Evolutionary conservation across 225 moss, liverwort and hornwort species (phyloP).

Genomic region (Pseudoscleropodium purum): DNA sequence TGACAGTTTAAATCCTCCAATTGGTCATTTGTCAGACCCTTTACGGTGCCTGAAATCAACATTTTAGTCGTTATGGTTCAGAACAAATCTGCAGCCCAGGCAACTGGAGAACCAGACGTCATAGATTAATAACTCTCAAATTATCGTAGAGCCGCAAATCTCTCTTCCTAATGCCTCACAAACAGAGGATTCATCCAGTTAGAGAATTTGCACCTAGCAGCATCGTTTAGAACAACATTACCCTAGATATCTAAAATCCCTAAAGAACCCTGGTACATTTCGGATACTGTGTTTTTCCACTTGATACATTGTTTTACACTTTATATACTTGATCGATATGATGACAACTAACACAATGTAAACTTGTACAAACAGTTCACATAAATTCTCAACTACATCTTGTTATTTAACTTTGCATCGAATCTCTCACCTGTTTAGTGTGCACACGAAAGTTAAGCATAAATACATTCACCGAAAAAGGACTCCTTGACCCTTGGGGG

Average conservation of each 20-base stretch:
- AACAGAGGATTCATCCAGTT: background rate
- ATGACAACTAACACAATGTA: background rate
- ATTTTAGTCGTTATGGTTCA: background rate
- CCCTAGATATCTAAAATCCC: background rate
- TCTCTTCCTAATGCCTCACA: background rate
- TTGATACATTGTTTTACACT: no score
- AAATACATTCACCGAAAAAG: background rate
- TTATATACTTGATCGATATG: background rate
- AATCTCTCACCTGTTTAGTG: background rate
- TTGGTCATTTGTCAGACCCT: slow-evolving; percentile 82
- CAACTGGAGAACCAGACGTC: background rate
- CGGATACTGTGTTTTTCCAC: background rate
- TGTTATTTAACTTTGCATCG: background rate
- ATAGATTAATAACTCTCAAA: background rate
- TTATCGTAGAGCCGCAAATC: background rate
- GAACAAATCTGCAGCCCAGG: background rate
- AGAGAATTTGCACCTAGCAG: background rate
- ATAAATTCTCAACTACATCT: background rate
- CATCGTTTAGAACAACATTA: background rate
- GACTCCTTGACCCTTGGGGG: background rate
- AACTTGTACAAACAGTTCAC: background rate
- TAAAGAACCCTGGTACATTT: background rate
- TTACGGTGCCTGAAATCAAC: slow-evolving; percentile 67
- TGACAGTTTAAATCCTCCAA: slow-evolving; percentile 82
- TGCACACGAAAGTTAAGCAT: background rate